Base-by-base conservation (phyloP, 306 rosid species). In the Cicer bijugum region DNA sequence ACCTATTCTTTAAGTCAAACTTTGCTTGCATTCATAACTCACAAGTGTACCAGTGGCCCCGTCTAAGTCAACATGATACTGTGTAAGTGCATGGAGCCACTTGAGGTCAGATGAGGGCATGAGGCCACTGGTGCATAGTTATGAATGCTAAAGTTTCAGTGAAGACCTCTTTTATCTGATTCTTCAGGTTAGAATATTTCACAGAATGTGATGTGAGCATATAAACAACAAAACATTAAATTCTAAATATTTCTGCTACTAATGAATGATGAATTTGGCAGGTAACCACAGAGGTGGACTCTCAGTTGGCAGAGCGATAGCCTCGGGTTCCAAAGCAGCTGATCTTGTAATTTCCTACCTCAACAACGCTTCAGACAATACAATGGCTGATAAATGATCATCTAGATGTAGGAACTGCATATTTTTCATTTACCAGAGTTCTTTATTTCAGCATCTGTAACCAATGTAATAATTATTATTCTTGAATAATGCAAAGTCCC, bases 261-360 rank as follows among this genome's bases (percentile, higher is more conserved):
- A 50, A 69, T 66, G 57, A 59, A 70, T 66, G 43, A 56, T 70
- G 53, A 61, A 52, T 35, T 67, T 80, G 53, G 48, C 53, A 92
- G 98, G 98, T 59, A 92, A 92, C 85, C 88, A 87, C 68, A 89
- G 72, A 81, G 97, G 86, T 75, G 98, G 98, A 45, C 83, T 92
- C 67, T 86, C 98, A 28, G 98, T 92, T 80, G 98, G 97, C 23
- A 92, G 84, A 80, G 77, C 98, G 59, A 86, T 93, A 77, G 86
- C 85, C 70, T 89, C 97, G 4, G 98, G 98, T n/a, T 89, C 86
- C 87, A 85, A 89, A 84, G 98, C 97, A 9, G 98, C 98, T 55
- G 96, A 93, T 72, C 88, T 87, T 72, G 97, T 88, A 43, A 86
- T 93, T 72, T 81, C 96, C 65, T 89, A 88, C 78, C 89, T 93